Conservation (phyloP, 345 rosid genomes). For the Excoecaria cochinchinensis region DNA sequence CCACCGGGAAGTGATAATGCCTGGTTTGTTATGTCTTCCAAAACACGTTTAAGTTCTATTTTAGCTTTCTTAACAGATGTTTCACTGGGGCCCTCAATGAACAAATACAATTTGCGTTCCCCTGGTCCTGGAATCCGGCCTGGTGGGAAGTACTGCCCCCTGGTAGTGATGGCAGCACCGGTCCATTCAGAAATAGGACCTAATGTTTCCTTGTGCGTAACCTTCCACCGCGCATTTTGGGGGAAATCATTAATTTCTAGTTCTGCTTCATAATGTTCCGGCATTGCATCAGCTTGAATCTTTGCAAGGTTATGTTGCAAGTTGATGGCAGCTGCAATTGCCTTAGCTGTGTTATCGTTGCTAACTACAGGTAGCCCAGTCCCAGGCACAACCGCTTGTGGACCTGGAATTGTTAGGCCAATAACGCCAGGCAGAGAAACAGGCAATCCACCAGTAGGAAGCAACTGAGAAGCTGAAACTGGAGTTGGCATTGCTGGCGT, state of each 20-base stretch:
- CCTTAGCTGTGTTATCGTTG: conserved; percentile 76
- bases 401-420: conserved; percentile 37
- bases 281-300: conserved; percentile 96
- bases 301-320: conserved; percentile 84
- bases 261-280: conserved; percentile 97
- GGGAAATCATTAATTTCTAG: conserved; percentile 94
- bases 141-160: conserved; percentile 81
- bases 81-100: conserved; percentile 88
- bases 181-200: conserved; percentile 97
- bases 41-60: conserved; percentile 75
- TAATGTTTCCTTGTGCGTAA: conserved; percentile 96
- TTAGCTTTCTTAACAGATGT: conserved; percentile 88
- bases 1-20: conserved; percentile 88
- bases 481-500: conserved; percentile 36
- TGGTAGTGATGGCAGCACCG: conserved; percentile 92
- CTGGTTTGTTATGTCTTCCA: conserved; percentile 87
- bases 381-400: conserved; percentile 37
- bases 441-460: conserved; percentile 47
- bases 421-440: conserved; percentile 41
- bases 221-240: conserved; percentile 98
- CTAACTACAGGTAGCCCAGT: conserved; percentile 42
- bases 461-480: conserved; percentile 37
- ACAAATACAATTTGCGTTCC: conserved; percentile 89
- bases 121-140: conserved; percentile 66
- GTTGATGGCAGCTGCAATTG: conserved; percentile 84